Conservation (phyloP, 2,329 filamentous ascomycete species). For the Paramyrothecium roridum region DNA sequence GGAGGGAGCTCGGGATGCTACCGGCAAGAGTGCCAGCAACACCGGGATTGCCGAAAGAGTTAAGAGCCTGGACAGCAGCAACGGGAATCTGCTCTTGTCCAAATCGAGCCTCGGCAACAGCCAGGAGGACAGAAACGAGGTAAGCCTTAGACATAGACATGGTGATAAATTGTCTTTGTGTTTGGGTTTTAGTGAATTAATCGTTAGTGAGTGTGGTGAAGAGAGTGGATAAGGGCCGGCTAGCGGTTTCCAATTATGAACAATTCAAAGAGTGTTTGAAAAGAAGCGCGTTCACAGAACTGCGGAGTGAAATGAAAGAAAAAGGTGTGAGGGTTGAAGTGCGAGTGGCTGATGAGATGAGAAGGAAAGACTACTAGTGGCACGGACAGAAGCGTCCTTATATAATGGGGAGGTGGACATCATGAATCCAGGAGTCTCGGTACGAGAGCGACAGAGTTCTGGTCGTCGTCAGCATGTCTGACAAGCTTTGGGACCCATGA, state of each 20-base stretch:
- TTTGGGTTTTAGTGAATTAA: not conserved
- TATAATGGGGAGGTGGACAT: not conserved
- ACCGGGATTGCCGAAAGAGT: conserved; percentile 52
- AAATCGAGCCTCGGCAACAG: conserved; percentile 53
- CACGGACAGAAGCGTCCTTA: not conserved
- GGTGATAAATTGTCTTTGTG: conserved; percentile 4
- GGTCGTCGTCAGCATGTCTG: not conserved
- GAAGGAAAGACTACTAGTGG: not conserved
- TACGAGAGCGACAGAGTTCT: no score
- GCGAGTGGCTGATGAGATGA: not conserved
- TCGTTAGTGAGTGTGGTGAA: not conserved
- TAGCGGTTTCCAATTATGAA: conserved; percentile 13
- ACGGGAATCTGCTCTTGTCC: conserved; percentile 61
- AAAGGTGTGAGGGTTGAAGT: not conserved
- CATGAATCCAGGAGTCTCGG: no score
- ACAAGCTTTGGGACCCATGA: not conserved
- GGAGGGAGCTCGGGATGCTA: conserved; percentile 56
- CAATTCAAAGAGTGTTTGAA: conserved; percentile 14
- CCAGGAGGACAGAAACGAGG: conserved; percentile 22
- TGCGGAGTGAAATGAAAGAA: conserved; percentile 14
- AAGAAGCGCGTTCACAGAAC: conserved; percentile 27
- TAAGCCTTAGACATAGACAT: conserved; percentile 13
- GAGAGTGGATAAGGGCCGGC: conserved; percentile 11
- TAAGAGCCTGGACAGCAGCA: conserved; percentile 48
- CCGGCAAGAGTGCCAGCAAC: conserved; percentile 63